Evolutionary conservation across 2,329 filamentous ascomycete genomes (phyloP), one percentile per base, ranked within the genome.

Genomic region (Trichoderma cornu-damae): DNA sequence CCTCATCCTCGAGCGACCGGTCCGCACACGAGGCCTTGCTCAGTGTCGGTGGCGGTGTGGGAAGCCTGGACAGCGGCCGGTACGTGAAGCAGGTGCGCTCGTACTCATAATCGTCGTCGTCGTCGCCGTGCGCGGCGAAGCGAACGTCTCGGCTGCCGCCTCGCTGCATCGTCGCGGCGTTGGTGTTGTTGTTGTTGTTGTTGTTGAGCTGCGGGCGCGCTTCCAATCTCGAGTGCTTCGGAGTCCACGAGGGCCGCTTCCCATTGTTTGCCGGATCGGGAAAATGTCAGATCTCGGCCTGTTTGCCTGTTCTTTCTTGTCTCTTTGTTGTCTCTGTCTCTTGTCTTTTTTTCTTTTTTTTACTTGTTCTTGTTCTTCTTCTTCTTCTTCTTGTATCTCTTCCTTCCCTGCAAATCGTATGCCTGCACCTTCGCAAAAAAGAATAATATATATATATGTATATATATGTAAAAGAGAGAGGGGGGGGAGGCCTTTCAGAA

Each of bases 41-140:
- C 54, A 77, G 78, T 43, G 81, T 85, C 9, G 78, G 79, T 43
- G 85, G 85, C 61, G 85, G 85, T 52, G 85, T 88, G 20, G 85
- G 85, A 20, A 88, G 77, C 68, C 84, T 86, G 28, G 84, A 87
- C 51, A 88, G 75, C 8, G 85, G 85, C 47, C 83, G 79, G 70
- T 87, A 88, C 62, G 83, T 85, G 65, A 85, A 84, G 70, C 81
- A 83, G 61, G 77, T 76, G 59, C 78, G 75, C 57, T 79, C 76
- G 64, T 79, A 74, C 60, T 76, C 73, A 42, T 65, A 64, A 54
- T 62, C 63, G 43, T 57, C 53, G 32, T 54, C 43, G 18, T 59
- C 51, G 30, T 59, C 57, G 18, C 57, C 51, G 30, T 59, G 50
- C 37, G 44, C 46, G 26, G 56, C 56, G 53, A 58, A 58, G 56